These are phyloP conservation scores for Pseudomassariella vexata DNA, from an alignment of 2,329 filamentous ascomycete species.

Conservation along the genomic window DNA sequence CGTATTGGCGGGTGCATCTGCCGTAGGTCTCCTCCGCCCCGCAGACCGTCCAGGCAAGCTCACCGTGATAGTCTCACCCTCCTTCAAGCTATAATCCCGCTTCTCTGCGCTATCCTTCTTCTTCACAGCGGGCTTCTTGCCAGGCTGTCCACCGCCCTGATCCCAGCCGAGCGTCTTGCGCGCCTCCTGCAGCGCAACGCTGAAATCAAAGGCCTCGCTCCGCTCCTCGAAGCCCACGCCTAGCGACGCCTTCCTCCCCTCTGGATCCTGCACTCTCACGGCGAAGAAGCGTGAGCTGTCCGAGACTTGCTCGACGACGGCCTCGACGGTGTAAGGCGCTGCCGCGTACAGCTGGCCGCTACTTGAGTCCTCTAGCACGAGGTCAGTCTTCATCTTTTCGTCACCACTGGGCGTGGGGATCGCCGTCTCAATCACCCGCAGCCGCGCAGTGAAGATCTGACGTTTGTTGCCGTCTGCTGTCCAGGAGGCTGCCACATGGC, in stretches of 20 bases:
- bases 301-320: conserved; percentile 68
- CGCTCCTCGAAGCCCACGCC: conserved; percentile 86
- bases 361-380: conserved; percentile 71
- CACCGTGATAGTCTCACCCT: conserved; percentile 83
- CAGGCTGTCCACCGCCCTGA: conserved; percentile 27
- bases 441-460: conserved; percentile 79
- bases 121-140: conserved; percentile 28
- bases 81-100: conserved; percentile 79
- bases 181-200: conserved; percentile 73
- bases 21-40: conserved; percentile 36
- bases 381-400: conserved; percentile 62
- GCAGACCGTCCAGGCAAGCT: conserved; percentile 60
- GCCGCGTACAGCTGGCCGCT: conserved; percentile 77
- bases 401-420: conserved; percentile 37
- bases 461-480: conserved; percentile 62
- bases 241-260: conserved; percentile 69
- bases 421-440: conserved; percentile 74
- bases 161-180: conserved; percentile 63
- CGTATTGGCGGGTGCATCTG: conserved; percentile 16
- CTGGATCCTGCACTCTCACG: conserved; percentile 69
- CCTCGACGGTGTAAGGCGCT: conserved; percentile 64
- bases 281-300: conserved; percentile 85
- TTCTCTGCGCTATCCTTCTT: conserved; percentile 45
- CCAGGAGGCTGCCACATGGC: conserved; percentile 74
- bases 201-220: conserved; percentile 80